Evolutionary conservation across 1,284 basidiomycete genomes (phyloP).

Genomic region (Ustilago sp.): DNA sequence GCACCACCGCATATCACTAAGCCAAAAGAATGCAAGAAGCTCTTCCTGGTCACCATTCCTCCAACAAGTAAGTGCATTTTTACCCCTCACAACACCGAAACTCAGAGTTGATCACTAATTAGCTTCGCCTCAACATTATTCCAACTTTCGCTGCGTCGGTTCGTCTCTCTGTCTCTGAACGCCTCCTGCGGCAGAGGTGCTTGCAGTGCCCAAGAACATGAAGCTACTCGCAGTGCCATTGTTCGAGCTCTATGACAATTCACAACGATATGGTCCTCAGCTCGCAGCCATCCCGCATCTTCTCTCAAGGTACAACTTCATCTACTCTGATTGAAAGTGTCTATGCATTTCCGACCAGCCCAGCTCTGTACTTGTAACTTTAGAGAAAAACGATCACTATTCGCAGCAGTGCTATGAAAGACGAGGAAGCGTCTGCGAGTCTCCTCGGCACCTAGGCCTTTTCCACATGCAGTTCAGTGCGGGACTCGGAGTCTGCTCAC

Average conservation of each 20-base stretch:
- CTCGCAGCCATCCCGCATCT: slow-evolving; percentile 93
- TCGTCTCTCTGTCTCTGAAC: not conserved
- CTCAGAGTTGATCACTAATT: not conserved
- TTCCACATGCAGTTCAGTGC: not conserved
- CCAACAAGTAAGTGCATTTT: slow-evolving; percentile 79
- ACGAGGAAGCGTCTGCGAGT: not conserved
- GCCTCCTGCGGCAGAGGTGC: slow-evolving; percentile 78
- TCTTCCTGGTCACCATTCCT: slow-evolving; percentile 94
- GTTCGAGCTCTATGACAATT: slow-evolving; percentile 97
- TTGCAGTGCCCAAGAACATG: slow-evolving; percentile 98
- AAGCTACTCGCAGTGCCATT: slow-evolving; percentile 90
- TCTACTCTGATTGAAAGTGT: slow-evolving; percentile 62
- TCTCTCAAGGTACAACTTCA: slow-evolving; percentile 79
- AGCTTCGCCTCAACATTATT: not conserved
- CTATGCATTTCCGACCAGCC: not conserved
- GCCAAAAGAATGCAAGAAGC: slow-evolving; percentile 97
- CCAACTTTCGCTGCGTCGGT: not conserved
- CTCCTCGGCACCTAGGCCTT: no score
- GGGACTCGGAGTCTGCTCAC: not conserved
- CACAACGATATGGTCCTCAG: slow-evolving; percentile 89
- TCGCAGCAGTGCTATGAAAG: not conserved
- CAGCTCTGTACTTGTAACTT: slow-evolving; percentile 23
- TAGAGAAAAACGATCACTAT: not conserved
- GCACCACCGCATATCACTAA: slow-evolving; percentile 95
- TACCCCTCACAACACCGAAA: not conserved